These are phyloP conservation scores for Leccinum fuscescens DNA, from an alignment of 1,284 basidiomycete genomes.

Conservation along the genomic window DNA sequence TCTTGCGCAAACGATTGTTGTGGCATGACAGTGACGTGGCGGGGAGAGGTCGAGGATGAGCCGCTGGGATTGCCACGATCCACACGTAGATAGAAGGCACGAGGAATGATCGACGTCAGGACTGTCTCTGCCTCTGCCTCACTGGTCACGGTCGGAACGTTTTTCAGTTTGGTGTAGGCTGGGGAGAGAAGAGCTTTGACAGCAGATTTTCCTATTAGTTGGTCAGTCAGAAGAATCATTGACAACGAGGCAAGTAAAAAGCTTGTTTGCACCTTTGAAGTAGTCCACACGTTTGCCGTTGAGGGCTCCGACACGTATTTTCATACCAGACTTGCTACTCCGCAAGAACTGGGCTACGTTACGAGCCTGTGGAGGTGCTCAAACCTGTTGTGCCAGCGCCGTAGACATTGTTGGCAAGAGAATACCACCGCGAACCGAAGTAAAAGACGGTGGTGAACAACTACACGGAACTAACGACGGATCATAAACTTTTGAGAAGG, in stretches of 20 bases:
- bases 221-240: background rate
- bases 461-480: constrained; percentile 31
- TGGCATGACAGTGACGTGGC: constrained; percentile 78
- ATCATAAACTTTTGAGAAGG: too few relatives aligned
- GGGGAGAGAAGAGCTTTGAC: constrained; percentile 91
- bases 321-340: constrained; percentile 83
- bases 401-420: constrained; percentile 29
- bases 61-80: constrained; percentile 75
- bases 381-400: constrained; percentile 66
- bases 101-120: constrained; percentile 76
- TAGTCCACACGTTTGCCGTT: constrained; percentile 96
- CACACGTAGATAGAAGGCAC: constrained; percentile 87
- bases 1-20: constrained; percentile 58
- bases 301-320: constrained; percentile 85
- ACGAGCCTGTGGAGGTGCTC: constrained; percentile 73
- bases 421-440: background rate
- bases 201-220: constrained; percentile 77
- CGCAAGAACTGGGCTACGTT: constrained; percentile 85
- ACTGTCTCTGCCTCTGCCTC: constrained; percentile 78
- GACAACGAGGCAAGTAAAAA: background rate
- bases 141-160: constrained; percentile 72
- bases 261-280: constrained; percentile 74
- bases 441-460: background rate
- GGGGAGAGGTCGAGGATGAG: constrained; percentile 70
- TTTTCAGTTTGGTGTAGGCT: constrained; percentile 86